A percentile compares a stretch with the other conserved stretches of the same genome.
Conservation (phyloP, 129 eudicot genomes). For the Heracleum sosnowskyi region DNA sequence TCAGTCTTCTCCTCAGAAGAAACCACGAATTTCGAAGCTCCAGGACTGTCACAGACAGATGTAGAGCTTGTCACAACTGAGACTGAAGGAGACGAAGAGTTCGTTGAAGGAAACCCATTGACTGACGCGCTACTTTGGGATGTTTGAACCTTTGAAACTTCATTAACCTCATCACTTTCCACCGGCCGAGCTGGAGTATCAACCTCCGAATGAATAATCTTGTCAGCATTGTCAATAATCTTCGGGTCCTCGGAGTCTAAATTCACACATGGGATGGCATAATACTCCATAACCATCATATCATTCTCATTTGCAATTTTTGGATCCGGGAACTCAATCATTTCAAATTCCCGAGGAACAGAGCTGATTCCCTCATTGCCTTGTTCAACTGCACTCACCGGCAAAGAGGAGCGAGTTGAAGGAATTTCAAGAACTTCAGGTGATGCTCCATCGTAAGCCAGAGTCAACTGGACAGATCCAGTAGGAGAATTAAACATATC, state of each 20-base stretch:
- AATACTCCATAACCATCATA: slow-evolving; percentile 40
- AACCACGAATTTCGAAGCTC: slow-evolving; percentile 4
- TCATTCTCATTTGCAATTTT: slow-evolving; percentile 32
- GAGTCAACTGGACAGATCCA: slow-evolving; percentile 33
- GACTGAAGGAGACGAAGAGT: slow-evolving; percentile 1
- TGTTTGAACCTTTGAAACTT: slow-evolving; percentile 6
- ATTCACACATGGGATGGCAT: slow-evolving; percentile 12
- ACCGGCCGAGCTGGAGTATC: background rate
- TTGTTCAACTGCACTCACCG: slow-evolving; percentile 5
- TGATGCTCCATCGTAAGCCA: slow-evolving; percentile 29
- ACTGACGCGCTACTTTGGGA: slow-evolving; percentile 10
- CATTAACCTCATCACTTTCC: slow-evolving; percentile 18
- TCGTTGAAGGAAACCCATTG: slow-evolving; percentile 8
- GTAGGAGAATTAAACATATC: slow-evolving; percentile 35
- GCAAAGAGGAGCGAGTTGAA: slow-evolving; percentile 1
- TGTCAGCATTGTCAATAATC: slow-evolving; percentile 9
- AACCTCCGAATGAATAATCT: slow-evolving; percentile 11
- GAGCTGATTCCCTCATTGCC: slow-evolving; percentile 13
- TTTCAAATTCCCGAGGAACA: slow-evolving; percentile 29
- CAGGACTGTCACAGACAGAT: background rate
- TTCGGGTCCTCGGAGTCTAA: slow-evolving; percentile 10
- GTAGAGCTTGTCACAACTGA: slow-evolving; percentile 10
- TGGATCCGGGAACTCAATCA: slow-evolving; percentile 40
- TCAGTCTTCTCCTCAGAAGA: slow-evolving; percentile 20
- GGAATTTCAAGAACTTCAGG: slow-evolving; percentile 34